Conservation (phyloP, 371 early-diverging fungal species). For the Chytridium lagenaria region DNA sequence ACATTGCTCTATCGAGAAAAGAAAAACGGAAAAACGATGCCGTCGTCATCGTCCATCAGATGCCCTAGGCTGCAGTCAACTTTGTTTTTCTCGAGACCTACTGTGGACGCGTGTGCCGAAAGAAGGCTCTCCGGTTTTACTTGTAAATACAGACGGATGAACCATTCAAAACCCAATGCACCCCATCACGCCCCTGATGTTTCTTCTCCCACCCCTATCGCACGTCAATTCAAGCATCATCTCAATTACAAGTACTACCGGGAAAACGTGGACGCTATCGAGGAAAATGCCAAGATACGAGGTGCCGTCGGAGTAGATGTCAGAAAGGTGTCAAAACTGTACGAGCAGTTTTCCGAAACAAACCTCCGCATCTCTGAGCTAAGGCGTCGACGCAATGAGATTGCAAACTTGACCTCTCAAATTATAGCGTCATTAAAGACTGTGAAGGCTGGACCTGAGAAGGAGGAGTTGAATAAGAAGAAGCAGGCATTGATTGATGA, state of each 20-base stretch:
- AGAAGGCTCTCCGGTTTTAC: no score
- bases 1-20: no score
- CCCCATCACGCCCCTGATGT: no score
- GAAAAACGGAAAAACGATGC: no score
- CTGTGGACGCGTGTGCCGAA: no score
- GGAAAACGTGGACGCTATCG: constrained; percentile 56
- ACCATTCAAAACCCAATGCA: no score
- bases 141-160: no score
- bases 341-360: constrained; percentile 51
- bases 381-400: constrained; percentile 56
- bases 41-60: no score
- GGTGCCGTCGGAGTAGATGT: constrained; percentile 56
- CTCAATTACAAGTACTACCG: constrained; percentile 67
- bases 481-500: constrained; percentile 49
- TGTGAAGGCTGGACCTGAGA: neutral
- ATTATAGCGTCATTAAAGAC: constrained; percentile 19
- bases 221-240: constrained; percentile 55
- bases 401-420: constrained; percentile 45
- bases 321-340: constrained; percentile 56
- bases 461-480: constrained; percentile 11
- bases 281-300: constrained; percentile 62
- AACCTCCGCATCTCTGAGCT: constrained; percentile 49
- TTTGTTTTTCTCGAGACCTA: no score
- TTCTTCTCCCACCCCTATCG: neutral
- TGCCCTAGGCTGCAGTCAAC: no score